Conservation (phyloP, 2,329 filamentous ascomycete genomes). For the Xylariaceae sp. region DNA sequence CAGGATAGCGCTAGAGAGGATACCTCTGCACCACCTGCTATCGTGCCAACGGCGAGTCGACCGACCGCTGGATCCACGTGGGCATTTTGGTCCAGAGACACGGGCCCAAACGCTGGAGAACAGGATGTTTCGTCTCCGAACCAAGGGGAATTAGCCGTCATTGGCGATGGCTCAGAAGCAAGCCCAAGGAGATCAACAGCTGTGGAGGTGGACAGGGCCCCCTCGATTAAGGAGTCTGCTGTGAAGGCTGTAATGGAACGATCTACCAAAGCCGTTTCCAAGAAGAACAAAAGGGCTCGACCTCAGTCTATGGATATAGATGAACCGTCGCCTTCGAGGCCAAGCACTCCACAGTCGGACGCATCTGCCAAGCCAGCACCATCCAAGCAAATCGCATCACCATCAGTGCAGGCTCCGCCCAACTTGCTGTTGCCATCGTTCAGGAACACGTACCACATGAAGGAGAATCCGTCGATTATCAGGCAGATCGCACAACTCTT, state of each 20-base stretch:
- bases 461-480: slow-evolving; percentile 62
- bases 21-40: slow-evolving; percentile 23
- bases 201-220: slow-evolving; percentile 28
- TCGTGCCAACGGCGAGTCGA: slow-evolving; percentile 15
- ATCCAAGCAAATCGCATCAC: slow-evolving; percentile 23
- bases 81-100: slow-evolving; percentile 71
- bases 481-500: slow-evolving; percentile 56
- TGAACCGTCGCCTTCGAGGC: slow-evolving; percentile 26
- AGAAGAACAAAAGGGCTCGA: slow-evolving; percentile 37
- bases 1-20: slow-evolving; percentile 38
- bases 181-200: slow-evolving; percentile 42
- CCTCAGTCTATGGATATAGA: slow-evolving; percentile 43
- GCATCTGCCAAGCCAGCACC: slow-evolving; percentile 17
- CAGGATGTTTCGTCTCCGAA: slow-evolving; percentile 28
- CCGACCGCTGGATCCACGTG: slow-evolving; percentile 58
- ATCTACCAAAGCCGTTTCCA: slow-evolving; percentile 21
- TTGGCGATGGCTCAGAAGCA: slow-evolving; percentile 49
- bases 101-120: slow-evolving; percentile 27
- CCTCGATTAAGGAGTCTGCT: slow-evolving; percentile 27
- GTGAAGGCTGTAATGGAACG: slow-evolving; percentile 22
- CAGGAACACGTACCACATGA: slow-evolving; percentile 57
- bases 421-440: slow-evolving; percentile 68
- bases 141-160: slow-evolving; percentile 48
- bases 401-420: slow-evolving; percentile 34
- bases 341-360: slow-evolving; percentile 27